Evolutionary conservation across 2,329 filamentous ascomycete species (phyloP).

Genomic region (Trichocomaceae sp.): DNA sequence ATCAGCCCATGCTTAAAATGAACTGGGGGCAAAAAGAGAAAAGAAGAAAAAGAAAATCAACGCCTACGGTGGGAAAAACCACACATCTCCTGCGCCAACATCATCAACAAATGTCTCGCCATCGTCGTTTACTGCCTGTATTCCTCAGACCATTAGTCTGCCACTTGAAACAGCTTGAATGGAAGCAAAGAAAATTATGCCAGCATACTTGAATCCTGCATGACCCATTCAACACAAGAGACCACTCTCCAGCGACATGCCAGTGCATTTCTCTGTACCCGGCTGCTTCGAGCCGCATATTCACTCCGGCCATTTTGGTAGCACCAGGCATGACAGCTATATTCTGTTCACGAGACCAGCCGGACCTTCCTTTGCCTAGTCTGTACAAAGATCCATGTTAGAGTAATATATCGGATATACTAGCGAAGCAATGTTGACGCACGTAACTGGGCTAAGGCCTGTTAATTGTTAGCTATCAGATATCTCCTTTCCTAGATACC

Average conservation of each 20-base stretch:
- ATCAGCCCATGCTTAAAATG: background rate
- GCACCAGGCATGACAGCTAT: slow-evolving; percentile 44
- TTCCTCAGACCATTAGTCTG: background rate
- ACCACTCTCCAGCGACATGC: slow-evolving; percentile 37
- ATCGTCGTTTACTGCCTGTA: slow-evolving; percentile 42
- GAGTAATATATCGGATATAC: too few species aligned
- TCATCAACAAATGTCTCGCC: slow-evolving; percentile 73
- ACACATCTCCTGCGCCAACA: slow-evolving; percentile 67
- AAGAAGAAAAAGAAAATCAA: too few species aligned
- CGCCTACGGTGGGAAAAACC: slow-evolving; percentile 66
- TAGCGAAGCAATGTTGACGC: background rate
- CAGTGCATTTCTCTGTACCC: slow-evolving; percentile 59
- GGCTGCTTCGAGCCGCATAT: slow-evolving; percentile 52
- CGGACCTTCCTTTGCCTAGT: slow-evolving; percentile 41
- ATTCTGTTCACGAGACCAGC: slow-evolving; percentile 53
- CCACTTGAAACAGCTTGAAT: too few species aligned
- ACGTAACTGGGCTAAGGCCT: slow-evolving; percentile 44
- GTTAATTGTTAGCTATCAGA: background rate
- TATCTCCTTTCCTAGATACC: background rate
- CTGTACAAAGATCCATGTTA: slow-evolving; percentile 14
- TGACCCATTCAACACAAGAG: slow-evolving; percentile 34
- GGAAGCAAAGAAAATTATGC: background rate
- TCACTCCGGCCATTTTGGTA: slow-evolving; percentile 51
- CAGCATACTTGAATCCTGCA: slow-evolving; percentile 28
- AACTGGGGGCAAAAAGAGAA: too few species aligned